These are phyloP conservation scores for Fraxinus sp. DNA, from an alignment of 305 asterid genomes.

Conservation along the genomic window DNA sequence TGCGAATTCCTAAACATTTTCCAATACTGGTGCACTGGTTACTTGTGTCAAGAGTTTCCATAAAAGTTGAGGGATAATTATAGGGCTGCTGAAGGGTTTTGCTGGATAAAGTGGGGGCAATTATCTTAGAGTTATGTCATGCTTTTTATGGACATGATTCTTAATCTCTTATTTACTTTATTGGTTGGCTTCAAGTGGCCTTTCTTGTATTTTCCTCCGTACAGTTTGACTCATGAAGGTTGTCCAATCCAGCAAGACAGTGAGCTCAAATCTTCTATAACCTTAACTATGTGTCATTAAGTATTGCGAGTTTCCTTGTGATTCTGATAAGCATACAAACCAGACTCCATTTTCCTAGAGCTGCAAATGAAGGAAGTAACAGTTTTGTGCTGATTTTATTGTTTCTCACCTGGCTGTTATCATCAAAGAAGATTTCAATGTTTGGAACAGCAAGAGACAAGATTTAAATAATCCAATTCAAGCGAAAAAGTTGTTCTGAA, in stretches of 20 bases:
- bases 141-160: constrained; percentile 47
- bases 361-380: constrained; percentile 33
- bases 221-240: constrained; percentile 38
- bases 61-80: constrained; percentile 49
- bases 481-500: constrained; percentile 17
- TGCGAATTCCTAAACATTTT: constrained; percentile 33
- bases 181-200: constrained; percentile 56
- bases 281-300: constrained; percentile 42
- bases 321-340: constrained; percentile 44
- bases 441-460: constrained; percentile 28
- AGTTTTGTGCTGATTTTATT: constrained; percentile 36
- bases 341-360: constrained; percentile 23
- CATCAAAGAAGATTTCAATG: constrained; percentile 36
- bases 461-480: not conserved
- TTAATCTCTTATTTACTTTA: constrained; percentile 41
- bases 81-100: constrained; percentile 53
- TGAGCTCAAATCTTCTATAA: constrained; percentile 47
- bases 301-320: constrained; percentile 56
- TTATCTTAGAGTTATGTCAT: constrained; percentile 45
- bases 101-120: constrained; percentile 63
- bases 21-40: constrained; percentile 55
- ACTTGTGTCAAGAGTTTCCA: constrained; percentile 61
- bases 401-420: constrained; percentile 37
- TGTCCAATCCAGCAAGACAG: constrained; percentile 24
- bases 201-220: constrained; percentile 35